Evolutionary conservation across 2,329 filamentous ascomycete genomes (phyloP), one percentile per base, ranked within the genome.

Genomic region (Venturia pyrina): DNA sequence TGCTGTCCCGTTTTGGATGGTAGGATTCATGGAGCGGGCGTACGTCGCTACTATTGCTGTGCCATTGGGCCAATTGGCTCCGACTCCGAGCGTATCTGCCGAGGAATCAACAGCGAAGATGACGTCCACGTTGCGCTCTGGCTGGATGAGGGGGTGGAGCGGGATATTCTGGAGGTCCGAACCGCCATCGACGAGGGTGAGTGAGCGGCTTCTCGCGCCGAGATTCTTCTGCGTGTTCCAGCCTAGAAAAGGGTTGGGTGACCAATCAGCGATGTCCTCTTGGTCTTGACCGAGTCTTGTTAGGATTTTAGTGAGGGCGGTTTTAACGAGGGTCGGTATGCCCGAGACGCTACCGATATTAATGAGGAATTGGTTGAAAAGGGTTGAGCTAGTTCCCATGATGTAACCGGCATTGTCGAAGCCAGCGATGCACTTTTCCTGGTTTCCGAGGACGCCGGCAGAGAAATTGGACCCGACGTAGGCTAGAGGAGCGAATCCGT

Each of bases 321-420:
- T 71, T 63, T 82, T 79, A 46, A 91, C 75, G 41, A 82, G 75
- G 5, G 72, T 73, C 2, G 81, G 81, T 8, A 85, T 71, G 43
- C 82, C 75, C 0, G 78, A 73, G 34, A 78, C 75, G 28, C 76
- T 75, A 11, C 90, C 83, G 65, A 93, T 79, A 13, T 85, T 77
- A 3, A 92, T 80, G 21, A 96, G 77, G 71, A 90, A 84, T 71
- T 87, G 81, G 78, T 96, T 96, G 82, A 96, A 96, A 1, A 96
- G 81, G 0, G 89, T 89, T 0, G 88, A 91, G 28, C 88, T 91
- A 0, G 92, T 96, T 63, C 92, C 92, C 85, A 96, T 91, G 34
- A 96, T 80, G 72, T 85, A 96, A 7, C 90, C 90, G 32, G 84
- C 84, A 70, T 92, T 92, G 76, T 96, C 93, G 69, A 92, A 92